A percentile compares a stretch with the other conserved stretches of the same genome.
These are phyloP conservation scores for Erythrobasidium hasegawianum DNA, from an alignment of 1,284 basidiomycete genomes.

Conservation along the genomic window DNA sequence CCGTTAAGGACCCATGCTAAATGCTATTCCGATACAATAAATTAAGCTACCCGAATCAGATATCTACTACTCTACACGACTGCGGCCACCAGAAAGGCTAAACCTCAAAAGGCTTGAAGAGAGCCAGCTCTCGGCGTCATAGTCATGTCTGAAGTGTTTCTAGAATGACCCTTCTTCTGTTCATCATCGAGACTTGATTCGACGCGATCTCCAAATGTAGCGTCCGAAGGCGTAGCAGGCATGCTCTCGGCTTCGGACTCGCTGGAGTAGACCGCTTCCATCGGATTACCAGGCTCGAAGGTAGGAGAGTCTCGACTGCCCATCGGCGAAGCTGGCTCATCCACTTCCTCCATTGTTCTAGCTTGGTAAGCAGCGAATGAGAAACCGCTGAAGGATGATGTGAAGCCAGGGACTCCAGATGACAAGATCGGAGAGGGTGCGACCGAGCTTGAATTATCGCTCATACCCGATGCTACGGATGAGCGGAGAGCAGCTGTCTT, in stretches of 20 bases:
- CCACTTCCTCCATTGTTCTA: background rate
- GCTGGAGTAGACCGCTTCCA: constrained; percentile 8
- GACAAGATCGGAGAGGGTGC: constrained; percentile 7
- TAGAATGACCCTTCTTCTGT: background rate
- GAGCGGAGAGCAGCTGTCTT: background rate
- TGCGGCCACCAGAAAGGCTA: background rate
- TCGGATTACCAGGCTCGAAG: background rate
- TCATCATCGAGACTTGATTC: background rate
- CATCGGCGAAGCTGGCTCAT: constrained; percentile 11
- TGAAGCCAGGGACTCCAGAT: constrained; percentile 7
- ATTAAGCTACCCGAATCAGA: too few relatives aligned
- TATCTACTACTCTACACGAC: too few relatives aligned
- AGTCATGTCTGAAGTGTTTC: background rate
- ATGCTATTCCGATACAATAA: too few relatives aligned
- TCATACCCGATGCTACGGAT: background rate
- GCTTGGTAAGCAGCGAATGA: constrained; percentile 22
- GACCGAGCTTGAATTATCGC: background rate
- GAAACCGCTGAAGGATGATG: constrained; percentile 12
- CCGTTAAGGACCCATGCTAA: background rate
- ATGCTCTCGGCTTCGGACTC: constrained; percentile 21
- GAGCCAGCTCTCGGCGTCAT: constrained; percentile 2
- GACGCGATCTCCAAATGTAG: constrained; percentile 2
- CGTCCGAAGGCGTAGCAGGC: constrained; percentile 21
- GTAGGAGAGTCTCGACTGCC: constrained; percentile 13
- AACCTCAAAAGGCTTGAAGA: background rate